phyloP scores from a whole-genome alignment of 1,139 yeast species.

The Taphrina flavorubra region DNA sequence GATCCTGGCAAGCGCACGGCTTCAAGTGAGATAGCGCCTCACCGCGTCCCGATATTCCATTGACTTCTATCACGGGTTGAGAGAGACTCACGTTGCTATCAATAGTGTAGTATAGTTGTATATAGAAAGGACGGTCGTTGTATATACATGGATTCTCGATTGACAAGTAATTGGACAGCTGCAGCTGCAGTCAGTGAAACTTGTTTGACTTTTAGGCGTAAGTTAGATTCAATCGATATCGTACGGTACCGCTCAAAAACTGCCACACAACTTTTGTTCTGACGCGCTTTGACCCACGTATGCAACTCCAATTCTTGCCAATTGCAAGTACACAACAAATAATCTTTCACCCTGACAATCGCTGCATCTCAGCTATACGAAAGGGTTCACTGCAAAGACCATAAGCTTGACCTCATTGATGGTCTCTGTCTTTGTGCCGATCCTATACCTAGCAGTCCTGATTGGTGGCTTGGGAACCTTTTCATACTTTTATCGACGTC shows the following conservation, averaged over 20 bases:
- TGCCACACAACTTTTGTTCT: slow-evolving; percentile 11
- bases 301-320: neutral
- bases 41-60: no score
- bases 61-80: no score
- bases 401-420: neutral
- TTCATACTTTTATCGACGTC: slow-evolving; percentile 61
- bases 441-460: slow-evolving; percentile 75
- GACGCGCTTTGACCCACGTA: slow-evolving; percentile 17
- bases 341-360: no score
- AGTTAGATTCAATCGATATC: neutral
- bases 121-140: neutral
- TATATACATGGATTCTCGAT: neutral
- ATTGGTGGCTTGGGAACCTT: slow-evolving; percentile 75
- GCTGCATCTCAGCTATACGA: no score
- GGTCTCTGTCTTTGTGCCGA: slow-evolving; percentile 67
- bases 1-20: slow-evolving; percentile 28
- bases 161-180: neutral
- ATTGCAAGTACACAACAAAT: neutral
- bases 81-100: neutral
- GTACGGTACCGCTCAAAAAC: neutral
- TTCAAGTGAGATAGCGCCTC: neutral
- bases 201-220: no score
- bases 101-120: slow-evolving; percentile 1
- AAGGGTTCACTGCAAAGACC: no score
- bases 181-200: no score